A percentile compares a stretch with the other conserved stretches of the same genome.
phyloP scores from a whole-genome alignment of 2,329 filamentous ascomycete genomes.

The Botrytis galanthina region DNA sequence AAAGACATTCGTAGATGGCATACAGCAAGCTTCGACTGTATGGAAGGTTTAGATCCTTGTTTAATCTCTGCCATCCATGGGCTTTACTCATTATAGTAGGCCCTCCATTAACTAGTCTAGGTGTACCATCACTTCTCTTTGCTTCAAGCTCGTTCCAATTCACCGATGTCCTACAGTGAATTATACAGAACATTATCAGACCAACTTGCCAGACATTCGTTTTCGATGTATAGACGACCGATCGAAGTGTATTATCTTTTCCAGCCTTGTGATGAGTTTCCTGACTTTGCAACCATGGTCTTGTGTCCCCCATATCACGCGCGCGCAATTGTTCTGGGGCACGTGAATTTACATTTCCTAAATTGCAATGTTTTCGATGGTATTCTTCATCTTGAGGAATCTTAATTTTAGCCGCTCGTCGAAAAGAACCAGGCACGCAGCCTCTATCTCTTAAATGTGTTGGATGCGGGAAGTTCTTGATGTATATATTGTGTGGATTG shows the following conservation, averaged over 20 bases:
- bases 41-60: background rate
- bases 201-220: background rate
- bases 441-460: background rate
- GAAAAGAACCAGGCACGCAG: background rate
- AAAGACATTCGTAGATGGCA: background rate
- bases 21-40: background rate
- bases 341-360: background rate
- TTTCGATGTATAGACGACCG: background rate
- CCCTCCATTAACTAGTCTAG: background rate
- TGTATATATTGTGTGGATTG: background rate
- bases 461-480: background rate
- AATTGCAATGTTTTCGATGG: background rate
- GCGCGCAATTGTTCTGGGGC: background rate
- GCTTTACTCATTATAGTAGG: background rate
- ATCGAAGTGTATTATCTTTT: background rate
- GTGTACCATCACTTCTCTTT: background rate
- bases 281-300: background rate
- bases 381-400: background rate
- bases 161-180: background rate
- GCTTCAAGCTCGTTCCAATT: background rate
- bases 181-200: background rate
- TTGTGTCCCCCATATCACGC: background rate
- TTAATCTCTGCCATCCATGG: background rate
- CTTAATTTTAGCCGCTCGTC: background rate
- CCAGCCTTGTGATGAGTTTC: background rate